Percentiles rank a stretch among this genome's conserved stretches.
Evolutionary conservation across 2,329 filamentous ascomycete species (phyloP).

Genomic region (Trichoderma aggressivum): DNA sequence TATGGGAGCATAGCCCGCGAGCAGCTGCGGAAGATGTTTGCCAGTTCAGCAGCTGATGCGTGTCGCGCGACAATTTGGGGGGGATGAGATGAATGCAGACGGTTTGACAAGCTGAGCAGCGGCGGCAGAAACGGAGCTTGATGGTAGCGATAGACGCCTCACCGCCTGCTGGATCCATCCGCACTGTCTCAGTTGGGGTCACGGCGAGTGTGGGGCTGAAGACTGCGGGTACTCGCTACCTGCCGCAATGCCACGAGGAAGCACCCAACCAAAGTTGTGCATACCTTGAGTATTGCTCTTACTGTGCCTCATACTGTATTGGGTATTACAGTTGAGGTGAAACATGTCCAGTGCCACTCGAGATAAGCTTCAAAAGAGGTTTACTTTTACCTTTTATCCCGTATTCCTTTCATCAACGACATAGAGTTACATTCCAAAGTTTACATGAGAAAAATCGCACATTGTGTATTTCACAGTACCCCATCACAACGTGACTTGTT

Average conservation of each 20-base stretch:
- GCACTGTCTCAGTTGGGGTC: not conserved
- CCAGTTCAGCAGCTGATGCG: not conserved
- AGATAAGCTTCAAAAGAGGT: not conserved
- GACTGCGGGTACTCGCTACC: not conserved
- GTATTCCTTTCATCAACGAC: not conserved
- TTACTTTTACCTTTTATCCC: not conserved
- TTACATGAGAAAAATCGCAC: not conserved
- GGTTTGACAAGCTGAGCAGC: not conserved
- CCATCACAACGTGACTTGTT: not conserved
- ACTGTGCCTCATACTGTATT: not conserved
- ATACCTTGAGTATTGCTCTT: not conserved
- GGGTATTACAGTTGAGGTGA: not conserved
- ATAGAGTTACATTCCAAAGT: not conserved
- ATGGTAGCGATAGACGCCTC: not conserved
- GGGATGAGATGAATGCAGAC: not conserved
- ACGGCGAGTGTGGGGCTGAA: not conserved
- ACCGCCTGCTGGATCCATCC: slow-evolving; percentile 20
- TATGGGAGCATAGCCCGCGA: slow-evolving; percentile 19
- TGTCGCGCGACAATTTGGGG: not conserved
- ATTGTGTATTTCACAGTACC: not conserved
- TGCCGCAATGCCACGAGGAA: not conserved
- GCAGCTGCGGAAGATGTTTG: not conserved
- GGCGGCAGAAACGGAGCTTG: slow-evolving; percentile 20
- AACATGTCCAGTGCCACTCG: not conserved
- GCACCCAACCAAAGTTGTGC: not conserved